Conservation (phyloP, 495 filamentous ascomycete species). For the Wilcoxina mikolae region DNA sequence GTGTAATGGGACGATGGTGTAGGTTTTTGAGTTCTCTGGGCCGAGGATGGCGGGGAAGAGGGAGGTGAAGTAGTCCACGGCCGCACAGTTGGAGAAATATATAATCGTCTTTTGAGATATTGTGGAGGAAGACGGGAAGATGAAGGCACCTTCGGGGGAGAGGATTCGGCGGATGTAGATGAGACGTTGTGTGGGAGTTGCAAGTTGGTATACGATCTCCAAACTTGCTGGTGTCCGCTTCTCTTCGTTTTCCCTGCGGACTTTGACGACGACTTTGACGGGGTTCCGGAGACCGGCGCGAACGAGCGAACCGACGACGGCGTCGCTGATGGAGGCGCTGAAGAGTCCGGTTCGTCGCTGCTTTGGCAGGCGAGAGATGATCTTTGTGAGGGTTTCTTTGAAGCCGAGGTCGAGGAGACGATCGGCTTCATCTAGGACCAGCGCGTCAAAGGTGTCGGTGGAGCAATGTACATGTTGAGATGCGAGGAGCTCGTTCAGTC, state of each 20-base stretch:
- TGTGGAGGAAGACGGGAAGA: constrained; percentile 10
- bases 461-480: constrained; percentile 85
- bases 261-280: constrained; percentile 82
- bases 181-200: constrained; percentile 60
- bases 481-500: constrained; percentile 72
- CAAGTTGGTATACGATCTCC: constrained; percentile 76
- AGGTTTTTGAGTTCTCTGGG: constrained; percentile 28
- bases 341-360: constrained; percentile 88
- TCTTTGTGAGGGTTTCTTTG: constrained; percentile 73
- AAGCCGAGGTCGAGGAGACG: constrained; percentile 89
- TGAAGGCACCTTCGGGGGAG: constrained; percentile 39
- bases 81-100: constrained; percentile 85
- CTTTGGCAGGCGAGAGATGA: constrained; percentile 72
- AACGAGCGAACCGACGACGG: constrained; percentile 72
- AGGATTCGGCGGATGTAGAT: constrained; percentile 58
- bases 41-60: constrained; percentile 53
- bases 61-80: constrained; percentile 81
- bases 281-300: constrained; percentile 84
- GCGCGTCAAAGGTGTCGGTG: constrained; percentile 71
- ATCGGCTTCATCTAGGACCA: constrained; percentile 91
- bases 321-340: constrained; percentile 82
- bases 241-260: constrained; percentile 54
- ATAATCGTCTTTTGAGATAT: constrained; percentile 75
- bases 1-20: constrained; percentile 64
- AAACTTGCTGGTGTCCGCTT: constrained; percentile 75